Conservation (phyloP, 1,284 basidiomycete species). For the Tilletia setariae region DNA sequence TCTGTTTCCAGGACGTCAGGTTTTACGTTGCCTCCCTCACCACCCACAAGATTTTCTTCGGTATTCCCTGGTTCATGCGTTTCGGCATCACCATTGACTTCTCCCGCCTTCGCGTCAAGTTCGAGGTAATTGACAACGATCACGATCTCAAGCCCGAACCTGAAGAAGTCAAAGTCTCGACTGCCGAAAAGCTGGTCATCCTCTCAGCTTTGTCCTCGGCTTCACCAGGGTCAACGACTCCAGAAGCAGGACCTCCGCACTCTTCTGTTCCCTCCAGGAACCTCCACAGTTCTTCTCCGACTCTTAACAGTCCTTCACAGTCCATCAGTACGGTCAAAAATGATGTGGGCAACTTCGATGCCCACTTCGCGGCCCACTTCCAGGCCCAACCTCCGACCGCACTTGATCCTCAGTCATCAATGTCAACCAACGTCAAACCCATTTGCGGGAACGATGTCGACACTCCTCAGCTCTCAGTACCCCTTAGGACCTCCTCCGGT, state of each 20-base stretch:
- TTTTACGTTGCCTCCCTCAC: not conserved
- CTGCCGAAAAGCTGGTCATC: no score
- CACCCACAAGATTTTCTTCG: no score
- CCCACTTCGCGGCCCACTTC: slow-evolving; percentile 7
- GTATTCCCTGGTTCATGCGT: slow-evolving; percentile 5
- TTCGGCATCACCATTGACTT: not conserved
- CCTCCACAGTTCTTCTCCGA: not conserved
- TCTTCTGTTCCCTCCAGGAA: not conserved
- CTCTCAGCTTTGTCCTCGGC: not conserved
- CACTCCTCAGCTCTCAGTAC: no score
- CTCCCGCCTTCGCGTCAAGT: not conserved
- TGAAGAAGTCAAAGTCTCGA: not conserved
- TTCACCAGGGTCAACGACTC: not conserved
- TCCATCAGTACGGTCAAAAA: no score
- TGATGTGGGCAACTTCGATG: not conserved
- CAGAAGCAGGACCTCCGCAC: not conserved
- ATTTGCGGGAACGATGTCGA: no score
- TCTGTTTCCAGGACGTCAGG: not conserved
- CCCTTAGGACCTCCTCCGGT: not conserved
- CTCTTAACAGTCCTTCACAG: no score
- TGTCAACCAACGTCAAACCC: no score
- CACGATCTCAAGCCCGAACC: not conserved
- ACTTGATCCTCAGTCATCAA: no score
- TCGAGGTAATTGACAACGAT: not conserved
- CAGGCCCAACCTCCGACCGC: no score